phyloP scores from a whole-genome alignment of 768 basidiomycete genomes.

The Pleurotus sapidus region DNA sequence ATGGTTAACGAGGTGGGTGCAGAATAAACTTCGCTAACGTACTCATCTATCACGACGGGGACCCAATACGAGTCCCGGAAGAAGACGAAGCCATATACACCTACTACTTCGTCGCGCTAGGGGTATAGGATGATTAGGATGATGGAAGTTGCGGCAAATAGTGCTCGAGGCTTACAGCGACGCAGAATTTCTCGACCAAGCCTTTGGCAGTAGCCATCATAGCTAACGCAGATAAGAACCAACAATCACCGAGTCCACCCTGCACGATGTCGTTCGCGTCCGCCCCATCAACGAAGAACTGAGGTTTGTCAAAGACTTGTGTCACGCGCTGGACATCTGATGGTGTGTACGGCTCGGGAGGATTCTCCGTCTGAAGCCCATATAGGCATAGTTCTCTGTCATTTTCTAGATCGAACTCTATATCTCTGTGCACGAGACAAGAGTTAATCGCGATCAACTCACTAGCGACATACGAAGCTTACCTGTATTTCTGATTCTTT shows the following conservation, averaged over 20 bases:
- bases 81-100: conserved; percentile 60
- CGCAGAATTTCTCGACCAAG: conserved; percentile 50
- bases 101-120: conserved; percentile 48
- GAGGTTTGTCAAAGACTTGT: conserved; percentile 49
- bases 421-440: conserved; percentile 35
- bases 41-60: conserved; percentile 57
- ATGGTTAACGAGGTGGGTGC: neutral
- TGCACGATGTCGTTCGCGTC: conserved; percentile 44
- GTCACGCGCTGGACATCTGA: conserved; percentile 45
- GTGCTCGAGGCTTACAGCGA: conserved; percentile 32
- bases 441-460: neutral
- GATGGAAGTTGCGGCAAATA: neutral
- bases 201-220: conserved; percentile 41
- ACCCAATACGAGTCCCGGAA: conserved; percentile 51
- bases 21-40: conserved; percentile 15
- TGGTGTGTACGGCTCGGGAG: conserved; percentile 18
- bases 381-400: conserved; percentile 37
- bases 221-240: conserved; percentile 51
- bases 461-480: conserved; percentile 6
- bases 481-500: conserved; percentile 53
- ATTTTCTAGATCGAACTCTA: conserved; percentile 52
- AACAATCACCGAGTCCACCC: conserved; percentile 50
- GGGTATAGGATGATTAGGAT: neutral
- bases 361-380: conserved; percentile 22
- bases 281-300: conserved; percentile 44